Percentiles rank a stretch among this genome's conserved stretches.
Evolutionary conservation across 2,329 filamentous ascomycete genomes (phyloP).

Genomic region (Aspergillus clavatus): DNA sequence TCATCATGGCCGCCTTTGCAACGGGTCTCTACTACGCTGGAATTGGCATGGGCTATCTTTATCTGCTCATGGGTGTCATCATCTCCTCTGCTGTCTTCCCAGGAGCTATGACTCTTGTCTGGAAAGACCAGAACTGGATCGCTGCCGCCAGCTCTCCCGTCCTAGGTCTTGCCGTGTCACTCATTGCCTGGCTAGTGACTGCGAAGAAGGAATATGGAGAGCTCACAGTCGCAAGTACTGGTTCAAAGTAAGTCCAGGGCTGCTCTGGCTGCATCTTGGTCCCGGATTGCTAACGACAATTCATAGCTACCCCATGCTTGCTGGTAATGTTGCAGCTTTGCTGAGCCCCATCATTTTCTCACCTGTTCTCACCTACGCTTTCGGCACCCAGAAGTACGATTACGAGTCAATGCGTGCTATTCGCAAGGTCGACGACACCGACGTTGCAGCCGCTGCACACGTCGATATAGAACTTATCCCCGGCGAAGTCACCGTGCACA

Average conservation of each 20-base stretch:
- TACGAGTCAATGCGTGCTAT: conserved; percentile 80
- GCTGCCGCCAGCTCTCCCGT: conserved; percentile 67
- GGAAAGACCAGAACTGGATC: conserved; percentile 72
- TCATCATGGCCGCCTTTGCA: conserved; percentile 72
- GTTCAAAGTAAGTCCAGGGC: conserved; percentile 55
- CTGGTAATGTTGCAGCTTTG: conserved; percentile 77
- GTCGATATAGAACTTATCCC: conserved; percentile 62
- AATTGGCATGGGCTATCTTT: conserved; percentile 83
- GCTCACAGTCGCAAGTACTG: conserved; percentile 69
- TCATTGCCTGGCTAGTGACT: conserved; percentile 75
- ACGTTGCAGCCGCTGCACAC: conserved; percentile 59
- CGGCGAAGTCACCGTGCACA: conserved; percentile 42
- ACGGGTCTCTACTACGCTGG: conserved; percentile 69
- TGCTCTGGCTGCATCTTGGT: neutral
- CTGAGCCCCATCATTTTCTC: conserved; percentile 71
- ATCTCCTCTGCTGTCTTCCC: conserved; percentile 82
- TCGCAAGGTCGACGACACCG: conserved; percentile 71
- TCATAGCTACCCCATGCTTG: conserved; percentile 68
- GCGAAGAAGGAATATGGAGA: conserved; percentile 63
- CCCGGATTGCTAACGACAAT: neutral
- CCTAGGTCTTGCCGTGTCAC: conserved; percentile 62
- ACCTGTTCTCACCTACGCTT: conserved; percentile 66
- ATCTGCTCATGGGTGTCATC: conserved; percentile 86
- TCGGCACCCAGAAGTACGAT: conserved; percentile 74
- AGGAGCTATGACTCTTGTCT: conserved; percentile 72